Conservation (phyloP, 306 rosid species). For the Trifolium pratense region DNA sequence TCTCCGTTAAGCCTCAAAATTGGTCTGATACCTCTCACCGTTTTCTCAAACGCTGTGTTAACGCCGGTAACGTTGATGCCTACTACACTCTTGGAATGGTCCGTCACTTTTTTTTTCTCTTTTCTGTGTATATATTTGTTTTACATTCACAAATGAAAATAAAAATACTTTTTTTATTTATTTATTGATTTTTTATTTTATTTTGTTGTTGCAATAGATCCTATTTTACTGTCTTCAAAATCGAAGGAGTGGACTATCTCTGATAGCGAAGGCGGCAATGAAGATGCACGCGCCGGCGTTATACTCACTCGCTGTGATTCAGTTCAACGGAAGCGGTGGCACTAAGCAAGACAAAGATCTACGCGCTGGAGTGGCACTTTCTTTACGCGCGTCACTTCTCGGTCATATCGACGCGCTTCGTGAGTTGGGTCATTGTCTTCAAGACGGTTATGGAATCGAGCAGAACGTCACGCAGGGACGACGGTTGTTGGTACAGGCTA, state of each 20-base stretch:
- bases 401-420: slow-evolving; percentile 88
- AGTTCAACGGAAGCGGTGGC: slow-evolving; percentile 94
- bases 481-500: slow-evolving; percentile 71
- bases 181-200: background rate
- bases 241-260: slow-evolving; percentile 64
- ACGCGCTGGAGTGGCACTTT: slow-evolving; percentile 75
- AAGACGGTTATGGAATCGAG: slow-evolving; percentile 83
- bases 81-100: slow-evolving; percentile 95
- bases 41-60: slow-evolving; percentile 64
- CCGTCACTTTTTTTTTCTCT: slow-evolving; percentile 31
- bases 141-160: background rate
- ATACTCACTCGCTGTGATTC: slow-evolving; percentile 85
- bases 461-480: slow-evolving; percentile 68
- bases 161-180: background rate
- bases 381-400: slow-evolving; percentile 70
- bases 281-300: slow-evolving; percentile 71
- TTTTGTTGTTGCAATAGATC: slow-evolving; percentile 57
- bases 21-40: slow-evolving; percentile 76
- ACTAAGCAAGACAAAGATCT: slow-evolving; percentile 65
- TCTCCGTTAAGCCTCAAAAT: slow-evolving; percentile 53
- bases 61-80: slow-evolving; percentile 82
- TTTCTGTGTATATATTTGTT: background rate
- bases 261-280: slow-evolving; percentile 84
- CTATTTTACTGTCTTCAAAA: slow-evolving; percentile 82
- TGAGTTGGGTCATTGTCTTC: slow-evolving; percentile 88